A percentile compares a stretch with the other conserved stretches of the same genome.
Conservation (phyloP, 2,329 filamentous ascomycete genomes). For the Eutypella sp. region DNA sequence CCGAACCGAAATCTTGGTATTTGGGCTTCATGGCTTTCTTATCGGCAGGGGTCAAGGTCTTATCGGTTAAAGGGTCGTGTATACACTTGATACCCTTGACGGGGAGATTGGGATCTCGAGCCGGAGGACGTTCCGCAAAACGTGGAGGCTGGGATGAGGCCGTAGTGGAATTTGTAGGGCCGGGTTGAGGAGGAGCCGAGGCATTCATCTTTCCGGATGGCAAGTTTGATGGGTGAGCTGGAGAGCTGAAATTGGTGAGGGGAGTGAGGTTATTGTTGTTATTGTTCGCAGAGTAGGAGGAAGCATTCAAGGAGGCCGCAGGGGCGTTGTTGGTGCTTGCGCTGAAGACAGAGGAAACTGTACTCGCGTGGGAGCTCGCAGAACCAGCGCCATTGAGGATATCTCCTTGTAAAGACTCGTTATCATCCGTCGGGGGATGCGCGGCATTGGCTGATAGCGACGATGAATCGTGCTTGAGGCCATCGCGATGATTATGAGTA, state of each 20-base stretch:
- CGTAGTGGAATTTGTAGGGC: constrained; percentile 25
- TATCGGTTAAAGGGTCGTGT: constrained; percentile 50
- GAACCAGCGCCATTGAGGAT: constrained; percentile 67
- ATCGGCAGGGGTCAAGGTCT: constrained; percentile 43
- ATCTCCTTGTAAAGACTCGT: constrained; percentile 58
- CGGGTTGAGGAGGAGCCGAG: constrained; percentile 43
- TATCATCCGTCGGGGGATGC: constrained; percentile 45
- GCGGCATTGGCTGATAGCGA: constrained; percentile 27
- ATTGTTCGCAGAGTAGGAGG: constrained; percentile 36
- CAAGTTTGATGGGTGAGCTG: constrained; percentile 39
- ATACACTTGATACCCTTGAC: constrained; percentile 54
- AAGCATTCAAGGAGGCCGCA: constrained; percentile 35
- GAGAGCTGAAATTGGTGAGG: constrained; percentile 48
- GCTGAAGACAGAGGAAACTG: constrained; percentile 68
- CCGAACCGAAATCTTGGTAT: constrained; percentile 61
- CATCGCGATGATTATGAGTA: constrained; percentile 27
- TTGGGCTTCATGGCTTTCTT: constrained; percentile 55
- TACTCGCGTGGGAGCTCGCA: constrained; percentile 66
- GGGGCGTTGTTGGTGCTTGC: constrained; percentile 35
- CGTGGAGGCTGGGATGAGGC: constrained; percentile 25
- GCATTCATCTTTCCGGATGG: constrained; percentile 49
- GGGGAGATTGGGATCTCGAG: constrained; percentile 51
- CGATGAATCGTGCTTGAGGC: constrained; percentile 28
- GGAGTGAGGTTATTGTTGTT: constrained; percentile 46
- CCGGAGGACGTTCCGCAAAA: constrained; percentile 41